Percentiles rank a stretch among this genome's conserved stretches.
Conservation (phyloP, 2,329 filamentous ascomycete species). For the Beauveria asiatica region DNA sequence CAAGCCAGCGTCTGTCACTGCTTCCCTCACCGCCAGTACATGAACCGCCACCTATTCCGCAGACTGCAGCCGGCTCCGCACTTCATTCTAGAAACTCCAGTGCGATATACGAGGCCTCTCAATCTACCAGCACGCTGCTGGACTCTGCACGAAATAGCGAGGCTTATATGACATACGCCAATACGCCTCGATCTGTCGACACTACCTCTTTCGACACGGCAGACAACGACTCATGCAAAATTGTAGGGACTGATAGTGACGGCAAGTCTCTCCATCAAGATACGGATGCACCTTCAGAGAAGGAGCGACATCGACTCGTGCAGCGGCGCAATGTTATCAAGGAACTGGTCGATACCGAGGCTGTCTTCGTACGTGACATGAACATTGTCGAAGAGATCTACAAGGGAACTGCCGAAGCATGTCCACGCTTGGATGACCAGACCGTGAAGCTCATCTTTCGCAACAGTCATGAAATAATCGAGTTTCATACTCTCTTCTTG, state of each 20-base stretch:
- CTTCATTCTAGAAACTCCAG: conserved; percentile 34
- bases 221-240: conserved; percentile 31
- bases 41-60: conserved; percentile 42
- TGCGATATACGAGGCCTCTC: conserved; percentile 30
- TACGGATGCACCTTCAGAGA: conserved; percentile 34
- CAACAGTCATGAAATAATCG: conserved; percentile 84
- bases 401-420: conserved; percentile 81
- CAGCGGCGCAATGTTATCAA: conserved; percentile 81
- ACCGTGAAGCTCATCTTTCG: conserved; percentile 88
- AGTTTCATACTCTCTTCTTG: conserved; percentile 74
- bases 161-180: conserved; percentile 33
- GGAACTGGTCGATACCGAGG: conserved; percentile 88
- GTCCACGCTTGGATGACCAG: conserved; percentile 67
- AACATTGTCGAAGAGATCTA: conserved; percentile 97
- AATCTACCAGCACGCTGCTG: conserved; percentile 32
- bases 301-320: conserved; percentile 62
- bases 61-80: conserved; percentile 26
- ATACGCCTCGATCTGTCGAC: conserved; percentile 38
- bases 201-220: conserved; percentile 35
- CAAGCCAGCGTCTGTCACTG: conserved; percentile 21
- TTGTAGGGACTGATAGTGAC: conserved; percentile 29
- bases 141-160: conserved; percentile 38
- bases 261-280: conserved; percentile 26
- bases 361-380: conserved; percentile 88
- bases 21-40: conserved; percentile 41